Conservation (phyloP, 2,329 filamentous ascomycete species). For the Teratosphaeria viscida region DNA sequence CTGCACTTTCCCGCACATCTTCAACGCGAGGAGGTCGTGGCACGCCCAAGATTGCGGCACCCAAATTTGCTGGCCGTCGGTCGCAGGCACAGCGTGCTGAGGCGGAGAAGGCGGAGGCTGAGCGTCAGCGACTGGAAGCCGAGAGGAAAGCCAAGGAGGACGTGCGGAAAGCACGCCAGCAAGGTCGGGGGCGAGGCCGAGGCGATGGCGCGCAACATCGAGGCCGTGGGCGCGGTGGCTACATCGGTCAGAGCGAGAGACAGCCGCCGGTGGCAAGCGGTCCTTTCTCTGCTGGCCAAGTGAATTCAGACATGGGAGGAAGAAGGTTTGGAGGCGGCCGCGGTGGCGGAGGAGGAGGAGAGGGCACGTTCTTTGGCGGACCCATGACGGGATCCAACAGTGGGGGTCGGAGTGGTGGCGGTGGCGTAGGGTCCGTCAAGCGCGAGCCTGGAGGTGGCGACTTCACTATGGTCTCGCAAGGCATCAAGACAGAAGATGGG, state of each 20-base stretch:
- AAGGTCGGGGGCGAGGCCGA: constrained; percentile 13
- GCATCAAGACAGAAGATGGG: constrained; percentile 25
- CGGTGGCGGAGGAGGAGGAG: constrained; percentile 10
- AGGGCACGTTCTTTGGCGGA: neutral
- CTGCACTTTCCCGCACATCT: neutral
- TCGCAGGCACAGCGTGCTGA: constrained; percentile 36
- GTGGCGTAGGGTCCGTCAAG: constrained; percentile 21
- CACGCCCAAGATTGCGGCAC: constrained; percentile 8
- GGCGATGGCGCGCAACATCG: constrained; percentile 21
- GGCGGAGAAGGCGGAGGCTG: constrained; percentile 29
- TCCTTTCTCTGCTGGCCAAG: constrained; percentile 30
- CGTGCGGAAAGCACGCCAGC: constrained; percentile 14
- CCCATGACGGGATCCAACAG: constrained; percentile 3
- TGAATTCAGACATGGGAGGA: constrained; percentile 7
- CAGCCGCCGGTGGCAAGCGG: constrained; percentile 27
- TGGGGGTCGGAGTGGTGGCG: constrained; percentile 4
- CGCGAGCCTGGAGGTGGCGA: constrained; percentile 17
- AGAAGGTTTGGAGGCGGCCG: constrained; percentile 1
- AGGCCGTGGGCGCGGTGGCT: constrained; percentile 32
- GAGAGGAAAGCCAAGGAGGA: constrained; percentile 23
- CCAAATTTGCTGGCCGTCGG: constrained; percentile 34
- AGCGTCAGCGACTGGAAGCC: constrained; percentile 29
- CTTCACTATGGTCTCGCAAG: constrained; percentile 11
- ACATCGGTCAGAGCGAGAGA: constrained; percentile 26
- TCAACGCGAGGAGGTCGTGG: neutral